Evolutionary conservation across 2,329 filamentous ascomycete species (phyloP).

Genomic region (Cercospora brassicicola): DNA sequence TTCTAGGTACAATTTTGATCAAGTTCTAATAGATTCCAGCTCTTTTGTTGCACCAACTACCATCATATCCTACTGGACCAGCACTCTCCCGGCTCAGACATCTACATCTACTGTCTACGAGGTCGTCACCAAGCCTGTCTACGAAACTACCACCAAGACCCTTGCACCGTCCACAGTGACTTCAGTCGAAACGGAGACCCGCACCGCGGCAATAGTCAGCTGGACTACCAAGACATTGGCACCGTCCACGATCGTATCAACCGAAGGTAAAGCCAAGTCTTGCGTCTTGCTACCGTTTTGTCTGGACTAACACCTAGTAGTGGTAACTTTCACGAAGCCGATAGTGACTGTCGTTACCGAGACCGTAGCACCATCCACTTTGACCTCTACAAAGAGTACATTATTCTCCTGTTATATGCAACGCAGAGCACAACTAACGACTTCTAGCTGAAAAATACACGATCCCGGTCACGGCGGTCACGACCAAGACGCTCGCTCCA

Average conservation of each 20-base stretch:
- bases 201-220: conserved; percentile 1
- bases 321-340: background rate
- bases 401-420: background rate
- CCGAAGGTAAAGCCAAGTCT: background rate
- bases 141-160: conserved; percentile 3
- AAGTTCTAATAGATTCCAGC: background rate
- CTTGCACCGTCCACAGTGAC: conserved; percentile 8
- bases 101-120: conserved; percentile 3
- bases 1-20: too few relatives aligned
- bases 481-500: conserved; percentile 7
- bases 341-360: background rate
- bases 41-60: background rate
- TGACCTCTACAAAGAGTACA: conserved; percentile 1
- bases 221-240: conserved; percentile 5
- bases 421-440: background rate
- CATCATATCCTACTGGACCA: background rate
- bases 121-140: conserved; percentile 6
- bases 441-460: background rate
- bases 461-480: conserved; percentile 4
- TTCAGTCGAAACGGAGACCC: conserved; percentile 4
- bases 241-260: conserved; percentile 5
- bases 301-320: background rate
- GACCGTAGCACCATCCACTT: conserved; percentile 6
- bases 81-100: background rate
- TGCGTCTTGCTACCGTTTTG: background rate